A percentile compares a stretch with the other conserved stretches of the same genome.
Conservation (phyloP, 495 filamentous ascomycete species). For the Tuber aestivum region DNA sequence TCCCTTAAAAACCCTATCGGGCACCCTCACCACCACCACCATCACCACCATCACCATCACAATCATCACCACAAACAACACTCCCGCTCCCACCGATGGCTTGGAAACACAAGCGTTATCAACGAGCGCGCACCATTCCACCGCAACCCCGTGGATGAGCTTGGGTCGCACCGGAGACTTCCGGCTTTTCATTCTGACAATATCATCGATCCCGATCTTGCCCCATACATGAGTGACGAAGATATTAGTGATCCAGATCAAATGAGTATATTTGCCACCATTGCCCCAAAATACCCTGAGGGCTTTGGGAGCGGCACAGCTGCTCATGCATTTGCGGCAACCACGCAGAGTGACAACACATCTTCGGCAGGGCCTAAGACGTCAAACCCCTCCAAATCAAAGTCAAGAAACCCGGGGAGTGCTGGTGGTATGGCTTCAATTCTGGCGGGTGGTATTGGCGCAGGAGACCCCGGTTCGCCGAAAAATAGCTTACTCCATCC, state of each 20-base stretch:
- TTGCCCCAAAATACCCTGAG: constrained; percentile 45
- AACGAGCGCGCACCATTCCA: constrained; percentile 84
- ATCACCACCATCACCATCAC: constrained; percentile 68
- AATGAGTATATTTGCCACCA: constrained; percentile 73
- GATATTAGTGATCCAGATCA: constrained; percentile 89
- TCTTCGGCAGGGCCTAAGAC: constrained; percentile 33
- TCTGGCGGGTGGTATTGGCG: constrained; percentile 23
- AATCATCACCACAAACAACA: constrained; percentile 78
- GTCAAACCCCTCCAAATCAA: constrained; percentile 31
- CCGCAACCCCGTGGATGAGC: constrained; percentile 60
- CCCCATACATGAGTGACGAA: constrained; percentile 91
- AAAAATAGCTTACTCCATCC: constrained; percentile 25
- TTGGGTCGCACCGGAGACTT: constrained; percentile 58
- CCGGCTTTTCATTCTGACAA: constrained; percentile 95
- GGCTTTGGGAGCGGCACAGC: constrained; percentile 23
- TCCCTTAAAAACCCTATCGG: constrained; percentile 76
- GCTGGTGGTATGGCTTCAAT: constrained; percentile 37
- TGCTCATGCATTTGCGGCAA: background rate
- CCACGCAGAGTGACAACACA: constrained; percentile 19
- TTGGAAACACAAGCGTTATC: constrained; percentile 48
- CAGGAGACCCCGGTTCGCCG: constrained; percentile 24
- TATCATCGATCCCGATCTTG: constrained; percentile 94
- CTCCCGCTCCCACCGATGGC: constrained; percentile 58
- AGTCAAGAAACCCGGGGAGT: constrained; percentile 39
- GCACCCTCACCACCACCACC: constrained; percentile 62